Percentiles rank a stretch among this genome's conserved stretches.
phyloP scores from a whole-genome alignment of 768 basidiomycete genomes.

The Tephrocybe sp. region DNA sequence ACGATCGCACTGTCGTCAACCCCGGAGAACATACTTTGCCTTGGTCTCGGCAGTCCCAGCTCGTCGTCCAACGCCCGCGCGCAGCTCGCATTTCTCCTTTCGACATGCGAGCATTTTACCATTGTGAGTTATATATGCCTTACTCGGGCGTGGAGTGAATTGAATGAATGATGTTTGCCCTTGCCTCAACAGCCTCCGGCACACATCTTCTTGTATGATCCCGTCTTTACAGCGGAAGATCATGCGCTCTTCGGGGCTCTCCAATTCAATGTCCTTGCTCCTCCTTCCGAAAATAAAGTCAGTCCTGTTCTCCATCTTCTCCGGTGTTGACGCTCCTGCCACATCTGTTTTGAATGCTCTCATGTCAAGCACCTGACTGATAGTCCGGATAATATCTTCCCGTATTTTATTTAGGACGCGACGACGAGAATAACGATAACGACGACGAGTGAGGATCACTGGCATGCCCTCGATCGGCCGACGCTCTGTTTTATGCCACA shows the following conservation, averaged over 20 bases:
- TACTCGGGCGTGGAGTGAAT: slow-evolving; percentile 2
- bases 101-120: slow-evolving; percentile 46
- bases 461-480: slow-evolving; percentile 34
- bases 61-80: slow-evolving; percentile 57
- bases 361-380: not conserved
- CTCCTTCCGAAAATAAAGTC: slow-evolving; percentile 42
- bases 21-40: slow-evolving; percentile 50
- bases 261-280: slow-evolving; percentile 28
- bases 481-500: slow-evolving; percentile 80
- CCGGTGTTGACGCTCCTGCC: not conserved
- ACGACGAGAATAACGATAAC: not conserved
- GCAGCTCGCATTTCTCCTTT: slow-evolving; percentile 66
- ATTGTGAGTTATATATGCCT: slow-evolving; percentile 48
- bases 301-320: slow-evolving; percentile 22
- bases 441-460: no score
- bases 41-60: slow-evolving; percentile 74
- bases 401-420: slow-evolving; percentile 26
- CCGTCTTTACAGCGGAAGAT: slow-evolving; percentile 69
- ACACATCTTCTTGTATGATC: slow-evolving; percentile 61
- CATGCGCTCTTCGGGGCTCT: slow-evolving; percentile 45
- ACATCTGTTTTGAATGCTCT: not conserved
- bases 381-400: not conserved
- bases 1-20: slow-evolving; percentile 25
- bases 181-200: slow-evolving; percentile 30
- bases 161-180: slow-evolving; percentile 14